These are phyloP conservation scores for Ceratobasidium sp. DNA, from an alignment of 1,284 basidiomycete species.

Conservation along the genomic window DNA sequence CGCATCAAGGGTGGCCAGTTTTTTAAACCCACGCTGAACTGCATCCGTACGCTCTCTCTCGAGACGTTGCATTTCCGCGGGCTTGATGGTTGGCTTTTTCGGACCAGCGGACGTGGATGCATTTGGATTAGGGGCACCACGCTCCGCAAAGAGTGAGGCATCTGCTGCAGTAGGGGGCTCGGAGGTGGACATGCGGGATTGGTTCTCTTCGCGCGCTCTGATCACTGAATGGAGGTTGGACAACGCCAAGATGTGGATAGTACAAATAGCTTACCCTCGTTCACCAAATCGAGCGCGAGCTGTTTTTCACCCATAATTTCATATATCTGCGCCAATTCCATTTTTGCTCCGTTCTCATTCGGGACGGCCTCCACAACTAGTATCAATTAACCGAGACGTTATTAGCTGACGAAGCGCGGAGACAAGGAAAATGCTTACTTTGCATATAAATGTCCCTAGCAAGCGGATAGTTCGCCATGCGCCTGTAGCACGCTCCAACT, in stretches of 20 bases:
- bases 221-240: slow-evolving; percentile 14
- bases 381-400: neutral
- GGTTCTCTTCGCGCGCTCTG: slow-evolving; percentile 22
- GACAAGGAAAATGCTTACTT: slow-evolving; percentile 60
- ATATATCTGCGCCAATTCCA: slow-evolving; percentile 89
- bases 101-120: neutral
- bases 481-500: slow-evolving; percentile 78
- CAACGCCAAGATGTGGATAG: neutral
- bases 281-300: slow-evolving; percentile 86
- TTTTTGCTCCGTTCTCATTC: slow-evolving; percentile 80
- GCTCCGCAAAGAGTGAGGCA: slow-evolving; percentile 26
- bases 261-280: slow-evolving; percentile 69
- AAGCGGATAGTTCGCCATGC: slow-evolving; percentile 74
- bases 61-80: slow-evolving; percentile 42
- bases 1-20: slow-evolving; percentile 53
- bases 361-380: slow-evolving; percentile 79
- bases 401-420: neutral
- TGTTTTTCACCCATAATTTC: slow-evolving; percentile 83
- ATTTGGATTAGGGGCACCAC: neutral
- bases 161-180: neutral
- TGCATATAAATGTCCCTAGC: slow-evolving; percentile 86
- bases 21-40: slow-evolving; percentile 54
- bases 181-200: neutral
- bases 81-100: slow-evolving; percentile 9
- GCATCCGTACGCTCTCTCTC: slow-evolving; percentile 50